Evolutionary conservation across 148 eudicot species (phyloP).

Genomic region (Persicaria maculosa): DNA sequence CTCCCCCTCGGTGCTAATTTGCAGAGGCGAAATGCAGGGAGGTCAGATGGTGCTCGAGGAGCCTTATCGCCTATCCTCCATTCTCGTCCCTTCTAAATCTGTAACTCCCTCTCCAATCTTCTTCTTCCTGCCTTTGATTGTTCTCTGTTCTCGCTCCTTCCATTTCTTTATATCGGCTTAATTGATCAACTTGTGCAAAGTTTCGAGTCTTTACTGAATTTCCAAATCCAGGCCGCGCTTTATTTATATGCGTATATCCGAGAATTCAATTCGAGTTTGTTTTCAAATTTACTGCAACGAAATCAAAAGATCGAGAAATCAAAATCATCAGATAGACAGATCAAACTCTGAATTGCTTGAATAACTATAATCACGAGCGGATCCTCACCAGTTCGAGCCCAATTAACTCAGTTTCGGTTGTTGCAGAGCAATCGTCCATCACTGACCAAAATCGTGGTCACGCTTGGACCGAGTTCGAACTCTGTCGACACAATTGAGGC

Average conservation of each 20-base stretch:
- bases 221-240: background rate
- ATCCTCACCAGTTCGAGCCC: background rate
- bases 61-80: slow-evolving; percentile 41
- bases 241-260: background rate
- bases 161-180: background rate
- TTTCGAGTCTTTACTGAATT: background rate
- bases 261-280: too few relatives aligned
- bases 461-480: slow-evolving; percentile 52
- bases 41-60: slow-evolving; percentile 35
- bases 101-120: slow-evolving; percentile 14
- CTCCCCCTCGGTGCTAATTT: background rate
- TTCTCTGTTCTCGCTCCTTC: background rate
- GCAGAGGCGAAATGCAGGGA: slow-evolving; percentile 29
- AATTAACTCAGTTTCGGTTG: background rate
- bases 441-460: slow-evolving; percentile 49
- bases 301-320: background rate
- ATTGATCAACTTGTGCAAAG: background rate
- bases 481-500: slow-evolving; percentile 47
- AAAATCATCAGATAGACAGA: background rate
- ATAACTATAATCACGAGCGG: too few relatives aligned
- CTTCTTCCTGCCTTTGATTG: background rate
- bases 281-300: background rate
- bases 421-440: slow-evolving; percentile 35
- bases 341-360: background rate
- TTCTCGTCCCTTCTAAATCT: slow-evolving; percentile 44